Base-by-base conservation (phyloP, 2,329 filamentous ascomycete species). In the Claviceps sp. region DNA sequence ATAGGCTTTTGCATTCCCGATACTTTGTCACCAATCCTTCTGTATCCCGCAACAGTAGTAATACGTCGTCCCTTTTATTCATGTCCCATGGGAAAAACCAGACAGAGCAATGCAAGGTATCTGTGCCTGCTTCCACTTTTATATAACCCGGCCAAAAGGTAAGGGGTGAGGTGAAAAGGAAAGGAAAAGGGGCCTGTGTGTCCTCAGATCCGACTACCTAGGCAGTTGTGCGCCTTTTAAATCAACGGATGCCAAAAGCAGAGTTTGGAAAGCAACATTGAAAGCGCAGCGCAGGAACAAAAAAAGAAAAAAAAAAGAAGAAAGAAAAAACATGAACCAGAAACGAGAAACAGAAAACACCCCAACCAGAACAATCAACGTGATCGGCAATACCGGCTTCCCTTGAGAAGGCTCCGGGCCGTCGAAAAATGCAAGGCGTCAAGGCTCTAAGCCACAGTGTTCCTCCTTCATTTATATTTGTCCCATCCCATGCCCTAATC, bases 401-500 rank as follows among this genome's bases (percentile, higher is more conserved):
- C 11, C 26, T 50, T 26, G 18, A 11, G 26, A 16, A 43, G 11
- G 22, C 37, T 45, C 18, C 8, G 18, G 18, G 42, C 30, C 18
- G 14, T 38, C 45, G 18, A 52, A 37, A 37, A 50, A 41, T 30
- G 26, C 37, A 26, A 34, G 8, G 26, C 44, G 16, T 22, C 54
- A 57, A 54, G 50, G 49, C 56, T 40, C 55, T 24, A 26, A 46
- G 20, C 45, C 51, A 53, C 24, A 26, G 38, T 40, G 26, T 20
- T 22, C 41, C 41, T 14, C 13, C 16, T 16, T 40, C 37, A 1
- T 48, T 26, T 40, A 6, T 22, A 37, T 22, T 37, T n/a, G 5
- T 24, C 46, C 37, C 13, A 41, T 41, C 5, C 42, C 18, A 34
- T 42, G 44, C 38, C 48, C 61, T 60, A 70, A 20, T 81, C 76